Percentiles rank a stretch among this genome's conserved stretches.
phyloP scores from a whole-genome alignment of 1,284 basidiomycete species.

The Boletus calvinii region DNA sequence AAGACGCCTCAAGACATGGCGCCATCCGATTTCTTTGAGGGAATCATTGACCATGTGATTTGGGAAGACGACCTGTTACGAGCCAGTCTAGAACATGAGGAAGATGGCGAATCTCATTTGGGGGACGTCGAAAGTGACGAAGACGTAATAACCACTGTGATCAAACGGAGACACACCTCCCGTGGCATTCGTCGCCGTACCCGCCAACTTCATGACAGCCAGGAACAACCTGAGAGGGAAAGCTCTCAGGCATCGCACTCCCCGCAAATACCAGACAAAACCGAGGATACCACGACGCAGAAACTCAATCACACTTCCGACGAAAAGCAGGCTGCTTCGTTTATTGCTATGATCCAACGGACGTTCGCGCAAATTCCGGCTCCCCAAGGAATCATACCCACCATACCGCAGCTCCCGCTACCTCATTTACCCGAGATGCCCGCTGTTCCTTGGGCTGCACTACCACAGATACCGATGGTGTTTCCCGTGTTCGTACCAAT shows the following conservation, averaged over 20 bases:
- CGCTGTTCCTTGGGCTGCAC: conserved; percentile 59
- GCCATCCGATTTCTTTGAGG: conserved; percentile 56
- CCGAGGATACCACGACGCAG: conserved; percentile 22
- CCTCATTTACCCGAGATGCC: conserved; percentile 55
- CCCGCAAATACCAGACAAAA: conserved; percentile 22
- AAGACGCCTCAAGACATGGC: conserved; percentile 80
- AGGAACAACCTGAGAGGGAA: conserved; percentile 25
- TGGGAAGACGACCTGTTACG: conserved; percentile 35
- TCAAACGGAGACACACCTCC: conserved; percentile 33
- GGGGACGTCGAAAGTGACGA: conserved; percentile 70
- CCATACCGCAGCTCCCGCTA: conserved; percentile 57
- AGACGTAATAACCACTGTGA: conserved; percentile 39
- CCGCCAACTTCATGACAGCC: conserved; percentile 32
- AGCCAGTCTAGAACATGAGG: conserved; percentile 35
- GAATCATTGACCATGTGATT: conserved; percentile 30
- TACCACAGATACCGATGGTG: conserved; percentile 74
- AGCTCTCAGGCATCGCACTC: background rate
- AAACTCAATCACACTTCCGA: conserved; percentile 38
- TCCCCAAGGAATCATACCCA: conserved; percentile 53
- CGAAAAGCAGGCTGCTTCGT: conserved; percentile 67
- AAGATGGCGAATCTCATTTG: conserved; percentile 65
- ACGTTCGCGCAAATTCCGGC: conserved; percentile 69
- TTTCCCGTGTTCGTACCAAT: conserved; percentile 77
- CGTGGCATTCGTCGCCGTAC: conserved; percentile 34
- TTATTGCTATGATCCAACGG: conserved; percentile 72